Base-by-base conservation (phyloP, 202 grass and related monocot species). In the Schoenoplectus triqueter region DNA sequence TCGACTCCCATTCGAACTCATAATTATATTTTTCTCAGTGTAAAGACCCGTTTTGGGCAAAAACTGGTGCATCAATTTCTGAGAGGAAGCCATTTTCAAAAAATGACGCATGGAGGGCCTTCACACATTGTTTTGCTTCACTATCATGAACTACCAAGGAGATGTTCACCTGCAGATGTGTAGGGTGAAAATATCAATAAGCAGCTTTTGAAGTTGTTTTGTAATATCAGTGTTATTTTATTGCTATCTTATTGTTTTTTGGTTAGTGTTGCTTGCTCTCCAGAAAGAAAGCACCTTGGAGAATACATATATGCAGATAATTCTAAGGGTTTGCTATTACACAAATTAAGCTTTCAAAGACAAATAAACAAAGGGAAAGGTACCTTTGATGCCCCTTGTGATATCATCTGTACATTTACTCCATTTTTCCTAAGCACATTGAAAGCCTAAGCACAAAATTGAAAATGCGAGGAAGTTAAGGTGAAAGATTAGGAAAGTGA, bases 301-400 rank as follows among this genome's bases (percentile, higher is more conserved):
- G 6, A 9, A 69, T 15, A 44, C 5, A 62, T 17, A 42, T 3
- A n/a, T 47, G 10, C 6, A 39, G 2, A 56, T 54, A 55, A 31
- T 87, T 87, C 51, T 64, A 21, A 2, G 46, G 48, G 8, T 45
- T 72, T 6, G 10, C 13, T 14, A 1, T 42, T 57, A 63, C 14
- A 80, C 39, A 57, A 80, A 70, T 44, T 60, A n/a, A 44, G 76
- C 9, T 22, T 74, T 15, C 8, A 62, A n/a, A 8, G 11, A 2
- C 7, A 45, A 3, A 46, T 18, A 73, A 61, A 47, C 52, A 70
- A 76, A 73, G 31, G 56, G 40, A 0, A 75, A 39, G 13, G 15
- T 88, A 98, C 95, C 95, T 98, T 98, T 19, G 95, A 98, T 2
- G 95, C 95, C 42, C 95, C 95, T 92, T 98, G 95, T 10, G 95